Evolutionary conservation across 441 rosid species (phyloP).

Genomic region (Dalechampia spathulata): DNA sequence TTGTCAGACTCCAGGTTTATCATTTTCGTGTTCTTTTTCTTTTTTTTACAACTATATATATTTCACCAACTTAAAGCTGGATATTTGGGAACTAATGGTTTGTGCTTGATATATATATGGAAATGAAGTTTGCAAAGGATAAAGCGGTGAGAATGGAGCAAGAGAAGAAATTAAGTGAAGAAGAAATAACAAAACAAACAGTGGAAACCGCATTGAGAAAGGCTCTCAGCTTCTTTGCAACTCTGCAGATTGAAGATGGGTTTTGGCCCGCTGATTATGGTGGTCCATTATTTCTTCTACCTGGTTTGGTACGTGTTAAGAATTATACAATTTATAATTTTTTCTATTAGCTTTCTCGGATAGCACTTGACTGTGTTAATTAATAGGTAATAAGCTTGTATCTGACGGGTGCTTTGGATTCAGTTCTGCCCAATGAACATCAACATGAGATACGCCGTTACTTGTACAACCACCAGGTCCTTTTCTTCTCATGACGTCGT

Average conservation of each 20-base stretch:
- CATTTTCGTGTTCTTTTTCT: too few species aligned
- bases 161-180: slow-evolving; percentile 8
- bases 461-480: slow-evolving; percentile 65
- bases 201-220: slow-evolving; percentile 34
- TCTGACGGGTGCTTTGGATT: slow-evolving; percentile 33
- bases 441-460: slow-evolving; percentile 45
- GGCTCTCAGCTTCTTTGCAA: slow-evolving; percentile 37
- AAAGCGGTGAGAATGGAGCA: slow-evolving; percentile 8
- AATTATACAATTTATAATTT: neutral
- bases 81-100: neutral
- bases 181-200: slow-evolving; percentile 24
- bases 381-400: slow-evolving; percentile 44
- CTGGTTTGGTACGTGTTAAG: slow-evolving; percentile 33
- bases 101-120: neutral
- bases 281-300: slow-evolving; percentile 47
- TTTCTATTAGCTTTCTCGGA: neutral
- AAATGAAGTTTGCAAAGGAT: slow-evolving; percentile 39
- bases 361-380: too few species aligned
- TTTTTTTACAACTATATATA: too few species aligned
- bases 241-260: slow-evolving; percentile 51
- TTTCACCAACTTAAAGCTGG: neutral
- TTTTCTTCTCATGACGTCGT: neutral
- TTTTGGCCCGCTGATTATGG: slow-evolving; percentile 70
- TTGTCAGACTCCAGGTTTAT: slow-evolving; percentile 47
- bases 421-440: slow-evolving; percentile 24